Evolutionary conservation across 208 protist species (phyloP).

Genomic region (Giardia duodenalis): DNA sequence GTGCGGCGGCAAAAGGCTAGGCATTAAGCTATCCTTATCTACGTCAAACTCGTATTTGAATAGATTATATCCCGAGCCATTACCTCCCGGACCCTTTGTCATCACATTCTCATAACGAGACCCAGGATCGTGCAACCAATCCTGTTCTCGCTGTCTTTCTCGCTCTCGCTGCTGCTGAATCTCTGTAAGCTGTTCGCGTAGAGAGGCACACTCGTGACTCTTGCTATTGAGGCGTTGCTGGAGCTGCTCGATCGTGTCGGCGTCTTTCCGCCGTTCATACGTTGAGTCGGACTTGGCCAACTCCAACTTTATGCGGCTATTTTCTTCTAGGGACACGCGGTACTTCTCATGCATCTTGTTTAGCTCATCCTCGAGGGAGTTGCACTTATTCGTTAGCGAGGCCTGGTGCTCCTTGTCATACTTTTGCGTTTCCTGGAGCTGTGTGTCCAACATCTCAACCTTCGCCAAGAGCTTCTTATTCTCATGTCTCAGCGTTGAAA

Average conservation of each 20-base stretch:
- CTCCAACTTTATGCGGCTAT: background rate
- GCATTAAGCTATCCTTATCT: background rate
- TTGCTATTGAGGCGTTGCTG: too few species aligned
- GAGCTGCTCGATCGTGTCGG: too few species aligned
- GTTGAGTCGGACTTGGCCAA: background rate
- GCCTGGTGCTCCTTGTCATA: background rate
- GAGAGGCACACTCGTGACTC: too few species aligned
- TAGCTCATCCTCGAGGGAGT: background rate
- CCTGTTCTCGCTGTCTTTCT: background rate
- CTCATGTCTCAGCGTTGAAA: background rate
- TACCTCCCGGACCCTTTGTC: background rate
- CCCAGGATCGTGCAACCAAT: background rate
- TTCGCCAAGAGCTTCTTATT: background rate
- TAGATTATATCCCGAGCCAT: too few species aligned
- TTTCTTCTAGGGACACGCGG: background rate
- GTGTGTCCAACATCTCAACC: background rate
- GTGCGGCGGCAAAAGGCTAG: background rate
- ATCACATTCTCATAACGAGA: background rate
- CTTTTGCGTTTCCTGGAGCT: background rate
- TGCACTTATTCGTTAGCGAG: background rate
- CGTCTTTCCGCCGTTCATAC: too few species aligned
- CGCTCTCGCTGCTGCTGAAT: background rate
- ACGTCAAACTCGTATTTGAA: background rate
- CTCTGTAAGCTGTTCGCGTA: background rate
- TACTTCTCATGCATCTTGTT: background rate